A percentile compares a stretch with the other conserved stretches of the same genome.
These are phyloP conservation scores for Nadsonia commutata DNA, from an alignment of 1,139 yeast genomes.

Conservation along the genomic window DNA sequence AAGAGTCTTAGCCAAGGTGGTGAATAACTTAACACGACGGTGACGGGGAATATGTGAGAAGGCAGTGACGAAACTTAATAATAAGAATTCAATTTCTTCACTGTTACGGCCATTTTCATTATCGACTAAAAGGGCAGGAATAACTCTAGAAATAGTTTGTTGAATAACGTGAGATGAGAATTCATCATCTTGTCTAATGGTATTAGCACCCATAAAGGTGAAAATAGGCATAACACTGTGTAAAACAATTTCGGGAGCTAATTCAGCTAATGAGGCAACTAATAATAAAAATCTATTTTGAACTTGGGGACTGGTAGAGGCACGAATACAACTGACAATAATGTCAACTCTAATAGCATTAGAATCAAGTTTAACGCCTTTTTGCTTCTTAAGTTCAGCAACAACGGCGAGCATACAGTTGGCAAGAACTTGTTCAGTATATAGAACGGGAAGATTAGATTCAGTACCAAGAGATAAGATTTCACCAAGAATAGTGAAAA, in stretches of 20 bases:
- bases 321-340: constrained; percentile 77
- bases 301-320: constrained; percentile 84
- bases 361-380: constrained; percentile 35
- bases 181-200: constrained; percentile 92
- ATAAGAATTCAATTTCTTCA: constrained; percentile 63
- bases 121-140: constrained; percentile 61
- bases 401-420: constrained; percentile 70
- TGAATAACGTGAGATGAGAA: constrained; percentile 86
- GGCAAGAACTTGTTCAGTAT: constrained; percentile 83
- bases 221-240: constrained; percentile 98
- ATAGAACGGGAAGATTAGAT: constrained; percentile 79
- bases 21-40: constrained; percentile 74
- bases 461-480: constrained; percentile 79
- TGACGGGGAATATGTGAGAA: constrained; percentile 93
- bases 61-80: constrained; percentile 84
- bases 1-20: constrained; percentile 62
- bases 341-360: constrained; percentile 73
- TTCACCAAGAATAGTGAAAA: constrained; percentile 66
- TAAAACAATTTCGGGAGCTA: constrained; percentile 81
- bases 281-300: constrained; percentile 78
- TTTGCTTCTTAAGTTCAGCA: constrained; percentile 22
- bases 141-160: constrained; percentile 77
- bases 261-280: constrained; percentile 71
- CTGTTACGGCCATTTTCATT: constrained; percentile 31
- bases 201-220: constrained; percentile 98